Percentiles rank a stretch among this genome's conserved stretches.
Conservation (phyloP, 1,284 basidiomycete species). For the Ganoderma meredithae region DNA sequence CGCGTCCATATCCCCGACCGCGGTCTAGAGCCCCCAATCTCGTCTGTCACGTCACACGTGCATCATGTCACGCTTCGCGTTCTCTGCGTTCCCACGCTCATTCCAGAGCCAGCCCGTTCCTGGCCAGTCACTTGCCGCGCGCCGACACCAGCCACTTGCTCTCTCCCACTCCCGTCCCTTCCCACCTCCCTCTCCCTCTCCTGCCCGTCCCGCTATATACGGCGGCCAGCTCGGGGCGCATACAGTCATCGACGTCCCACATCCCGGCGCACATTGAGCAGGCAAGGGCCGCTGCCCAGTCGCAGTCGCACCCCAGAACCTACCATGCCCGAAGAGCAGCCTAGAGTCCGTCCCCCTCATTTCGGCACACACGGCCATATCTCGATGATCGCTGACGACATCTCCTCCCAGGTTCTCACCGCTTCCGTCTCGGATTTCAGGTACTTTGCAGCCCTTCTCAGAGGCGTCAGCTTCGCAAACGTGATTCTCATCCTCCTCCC, state of each 20-base stretch:
- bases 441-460: slow-evolving; percentile 75
- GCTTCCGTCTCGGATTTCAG: slow-evolving; percentile 84
- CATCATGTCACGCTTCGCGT: slow-evolving; percentile 22
- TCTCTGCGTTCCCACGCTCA: slow-evolving; percentile 14
- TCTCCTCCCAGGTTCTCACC: slow-evolving; percentile 64
- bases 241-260: neutral
- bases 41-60: slow-evolving; percentile 30
- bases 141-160: neutral
- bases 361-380: slow-evolving; percentile 27
- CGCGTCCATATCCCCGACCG: slow-evolving; percentile 30
- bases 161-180: slow-evolving; percentile 9
- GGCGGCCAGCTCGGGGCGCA: neutral
- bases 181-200: slow-evolving; percentile 11
- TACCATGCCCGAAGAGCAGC: slow-evolving; percentile 33
- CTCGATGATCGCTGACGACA: slow-evolving; percentile 30
- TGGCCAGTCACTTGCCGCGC: neutral
- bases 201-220: slow-evolving; percentile 8
- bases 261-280: slow-evolving; percentile 6
- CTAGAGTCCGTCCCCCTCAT: slow-evolving; percentile 29
- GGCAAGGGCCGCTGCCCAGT: slow-evolving; percentile 1
- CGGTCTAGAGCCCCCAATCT: slow-evolving; percentile 31
- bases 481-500: slow-evolving; percentile 48
- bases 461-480: slow-evolving; percentile 81
- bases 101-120: slow-evolving; percentile 6
- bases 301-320: slow-evolving; percentile 29